Conservation (phyloP, 495 filamentous ascomycete species). For the Penicillium coffeae region DNA sequence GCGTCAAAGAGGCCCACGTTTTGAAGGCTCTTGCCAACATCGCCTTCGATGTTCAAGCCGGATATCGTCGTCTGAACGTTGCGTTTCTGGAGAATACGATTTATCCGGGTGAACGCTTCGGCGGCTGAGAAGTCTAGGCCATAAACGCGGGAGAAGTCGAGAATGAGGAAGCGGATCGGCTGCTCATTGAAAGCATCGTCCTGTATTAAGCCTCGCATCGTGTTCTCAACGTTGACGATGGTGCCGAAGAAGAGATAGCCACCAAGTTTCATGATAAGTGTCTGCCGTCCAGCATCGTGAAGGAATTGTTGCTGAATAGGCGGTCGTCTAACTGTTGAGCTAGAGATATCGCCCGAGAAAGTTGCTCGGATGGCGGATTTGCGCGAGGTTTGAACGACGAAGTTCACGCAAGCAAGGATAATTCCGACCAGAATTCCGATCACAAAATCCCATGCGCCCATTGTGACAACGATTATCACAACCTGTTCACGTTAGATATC, state of each 20-base stretch:
- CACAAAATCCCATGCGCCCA: slow-evolving; percentile 96
- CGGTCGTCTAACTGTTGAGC: slow-evolving; percentile 87
- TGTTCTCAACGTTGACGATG: slow-evolving; percentile 88
- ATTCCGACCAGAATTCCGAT: slow-evolving; percentile 89
- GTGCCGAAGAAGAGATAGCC: slow-evolving; percentile 97
- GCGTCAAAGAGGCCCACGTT: slow-evolving; percentile 74
- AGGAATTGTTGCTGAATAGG: slow-evolving; percentile 85
- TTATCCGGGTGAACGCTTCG: slow-evolving; percentile 89
- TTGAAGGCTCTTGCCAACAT: slow-evolving; percentile 70
- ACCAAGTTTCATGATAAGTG: slow-evolving; percentile 81
- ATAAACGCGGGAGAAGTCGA: slow-evolving; percentile 85
- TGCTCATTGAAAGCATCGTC: slow-evolving; percentile 70
- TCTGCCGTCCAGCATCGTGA: slow-evolving; percentile 78
- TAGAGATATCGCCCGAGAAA: slow-evolving; percentile 80
- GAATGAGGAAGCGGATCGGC: slow-evolving; percentile 84
- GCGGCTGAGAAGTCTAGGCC: slow-evolving; percentile 94
- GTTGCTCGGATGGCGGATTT: slow-evolving; percentile 82
- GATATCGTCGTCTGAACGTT: slow-evolving; percentile 77
- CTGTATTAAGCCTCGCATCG: slow-evolving; percentile 73
- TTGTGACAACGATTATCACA: slow-evolving; percentile 85
- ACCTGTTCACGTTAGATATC: slow-evolving; percentile 47
- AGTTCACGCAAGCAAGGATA: slow-evolving; percentile 82
- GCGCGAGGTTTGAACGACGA: slow-evolving; percentile 85
- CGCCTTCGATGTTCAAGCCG: slow-evolving; percentile 67
- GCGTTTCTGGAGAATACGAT: slow-evolving; percentile 68